phyloP scores from a whole-genome alignment of 208 protist species.

The Crithidia acanthocephali region DNA sequence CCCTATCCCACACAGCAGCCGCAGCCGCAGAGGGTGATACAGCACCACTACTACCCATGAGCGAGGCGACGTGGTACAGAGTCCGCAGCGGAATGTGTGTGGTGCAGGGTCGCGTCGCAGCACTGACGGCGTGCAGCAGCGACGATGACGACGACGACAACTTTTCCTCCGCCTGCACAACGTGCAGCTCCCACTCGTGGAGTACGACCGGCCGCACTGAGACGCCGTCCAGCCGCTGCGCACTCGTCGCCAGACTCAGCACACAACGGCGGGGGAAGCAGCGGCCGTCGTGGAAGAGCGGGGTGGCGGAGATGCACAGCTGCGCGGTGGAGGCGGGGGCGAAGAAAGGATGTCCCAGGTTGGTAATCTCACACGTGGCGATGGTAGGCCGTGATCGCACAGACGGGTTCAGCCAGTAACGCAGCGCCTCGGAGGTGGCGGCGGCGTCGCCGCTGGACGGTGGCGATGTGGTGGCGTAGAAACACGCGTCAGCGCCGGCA shows the following conservation, averaged over 20 bases:
- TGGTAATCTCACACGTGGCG: constrained; percentile 55
- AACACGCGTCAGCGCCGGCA: constrained; percentile 30
- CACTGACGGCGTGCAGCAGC: neutral
- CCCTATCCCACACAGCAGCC: too few species aligned
- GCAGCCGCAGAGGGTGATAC: too few species aligned
- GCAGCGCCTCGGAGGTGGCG: constrained; percentile 2
- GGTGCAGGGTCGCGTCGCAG: neutral
- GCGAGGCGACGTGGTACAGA: constrained; percentile 54
- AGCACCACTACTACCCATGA: constrained; percentile 45
- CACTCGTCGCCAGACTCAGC: constrained; percentile 52
- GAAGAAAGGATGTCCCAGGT: constrained; percentile 40
- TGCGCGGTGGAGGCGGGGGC: constrained; percentile 30
- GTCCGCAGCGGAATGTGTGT: constrained; percentile 51
- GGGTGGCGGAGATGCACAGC: constrained; percentile 41
- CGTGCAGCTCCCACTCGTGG: constrained; percentile 43
- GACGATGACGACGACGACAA: neutral
- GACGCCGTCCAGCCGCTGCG: constrained; percentile 52
- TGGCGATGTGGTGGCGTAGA: constrained; percentile 15
- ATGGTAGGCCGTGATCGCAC: constrained; percentile 45
- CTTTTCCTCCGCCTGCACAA: neutral
- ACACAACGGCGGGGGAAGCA: constrained; percentile 64
- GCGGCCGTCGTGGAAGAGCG: constrained; percentile 35
- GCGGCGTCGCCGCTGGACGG: neutral
- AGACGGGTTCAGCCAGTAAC: constrained; percentile 53
- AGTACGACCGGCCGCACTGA: constrained; percentile 51